These are phyloP conservation scores for Flammula alnicola DNA, from an alignment of 1,284 basidiomycete species.

Conservation along the genomic window DNA sequence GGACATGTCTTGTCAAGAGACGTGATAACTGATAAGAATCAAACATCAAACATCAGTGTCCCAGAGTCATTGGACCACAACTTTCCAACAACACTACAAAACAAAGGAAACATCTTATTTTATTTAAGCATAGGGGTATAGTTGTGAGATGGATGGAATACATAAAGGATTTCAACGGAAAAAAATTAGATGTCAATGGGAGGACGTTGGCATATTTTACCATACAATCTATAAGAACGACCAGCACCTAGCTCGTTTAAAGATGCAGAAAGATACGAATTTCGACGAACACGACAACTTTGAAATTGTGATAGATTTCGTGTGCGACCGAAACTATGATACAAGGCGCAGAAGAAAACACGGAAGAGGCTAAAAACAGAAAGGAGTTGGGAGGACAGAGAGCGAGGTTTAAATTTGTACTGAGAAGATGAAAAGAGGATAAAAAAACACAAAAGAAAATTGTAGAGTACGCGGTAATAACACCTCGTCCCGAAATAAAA, in stretches of 20 bases:
- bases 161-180: conserved; percentile 3
- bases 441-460: conserved; percentile 14
- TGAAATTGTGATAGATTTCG: conserved; percentile 24
- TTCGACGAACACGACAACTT: conserved; percentile 13
- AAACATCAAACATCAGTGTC: too few relatives aligned
- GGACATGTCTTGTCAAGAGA: too few relatives aligned
- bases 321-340: conserved; percentile 27
- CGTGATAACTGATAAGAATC: too few relatives aligned
- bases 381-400: conserved; percentile 9
- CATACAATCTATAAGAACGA: conserved; percentile 19
- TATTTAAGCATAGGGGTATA: conserved; percentile 18
- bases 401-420: conserved; percentile 10
- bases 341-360: conserved; percentile 24
- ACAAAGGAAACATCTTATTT: conserved; percentile 8
- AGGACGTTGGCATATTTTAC: conserved; percentile 13
- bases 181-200: conserved; percentile 17
- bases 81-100: background rate
- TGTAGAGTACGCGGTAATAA: conserved; percentile 11
- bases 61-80: background rate
- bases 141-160: conserved; percentile 14
- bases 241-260: conserved; percentile 13
- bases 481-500: conserved; percentile 8
- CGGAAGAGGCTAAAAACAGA: conserved; percentile 17
- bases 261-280: conserved; percentile 12
- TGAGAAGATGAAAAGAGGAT: conserved; percentile 9